phyloP scores from a whole-genome alignment of 139 green algal species.

The Diplosphaera chodatii region DNA sequence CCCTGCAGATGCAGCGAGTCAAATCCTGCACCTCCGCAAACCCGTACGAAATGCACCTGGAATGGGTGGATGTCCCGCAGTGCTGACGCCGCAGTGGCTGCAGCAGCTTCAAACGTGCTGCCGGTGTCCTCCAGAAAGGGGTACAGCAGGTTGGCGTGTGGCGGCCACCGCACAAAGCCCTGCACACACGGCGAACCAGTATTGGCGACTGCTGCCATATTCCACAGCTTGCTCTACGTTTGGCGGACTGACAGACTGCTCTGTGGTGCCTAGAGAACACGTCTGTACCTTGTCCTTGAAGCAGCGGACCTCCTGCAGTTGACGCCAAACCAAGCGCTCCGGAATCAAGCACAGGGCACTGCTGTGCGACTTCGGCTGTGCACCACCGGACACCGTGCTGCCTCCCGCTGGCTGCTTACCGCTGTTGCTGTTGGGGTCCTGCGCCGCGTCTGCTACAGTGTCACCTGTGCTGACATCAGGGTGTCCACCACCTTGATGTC shows the following conservation, averaged over 20 bases:
- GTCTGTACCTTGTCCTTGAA: conserved; percentile 46
- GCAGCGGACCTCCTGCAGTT: conserved; percentile 46
- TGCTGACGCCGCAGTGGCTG: background rate
- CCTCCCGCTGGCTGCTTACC: too few species aligned
- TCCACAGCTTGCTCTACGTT: too few species aligned
- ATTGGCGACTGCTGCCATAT: too few species aligned
- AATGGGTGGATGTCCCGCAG: conserved; percentile 17
- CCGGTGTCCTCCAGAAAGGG: conserved; percentile 49
- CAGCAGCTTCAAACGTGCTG: conserved; percentile 26
- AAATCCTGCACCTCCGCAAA: too few species aligned
- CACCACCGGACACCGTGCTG: too few species aligned
- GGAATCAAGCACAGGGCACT: conserved; percentile 48
- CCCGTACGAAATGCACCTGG: background rate
- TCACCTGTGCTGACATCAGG: too few species aligned
- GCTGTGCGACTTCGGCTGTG: conserved; percentile 36
- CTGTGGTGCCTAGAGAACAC: too few species aligned
- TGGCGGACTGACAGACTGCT: too few species aligned
- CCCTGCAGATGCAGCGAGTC: too few species aligned
- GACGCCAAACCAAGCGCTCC: conserved; percentile 16
- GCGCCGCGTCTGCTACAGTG: too few species aligned
- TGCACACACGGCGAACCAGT: background rate
- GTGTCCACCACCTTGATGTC: too few species aligned
- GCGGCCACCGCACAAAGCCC: conserved; percentile 51
- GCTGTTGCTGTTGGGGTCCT: too few species aligned
- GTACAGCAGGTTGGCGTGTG: conserved; percentile 77